Evolutionary conservation across 176 grass and related monocot species (phyloP).

Genomic region (Leersia perrieri): DNA sequence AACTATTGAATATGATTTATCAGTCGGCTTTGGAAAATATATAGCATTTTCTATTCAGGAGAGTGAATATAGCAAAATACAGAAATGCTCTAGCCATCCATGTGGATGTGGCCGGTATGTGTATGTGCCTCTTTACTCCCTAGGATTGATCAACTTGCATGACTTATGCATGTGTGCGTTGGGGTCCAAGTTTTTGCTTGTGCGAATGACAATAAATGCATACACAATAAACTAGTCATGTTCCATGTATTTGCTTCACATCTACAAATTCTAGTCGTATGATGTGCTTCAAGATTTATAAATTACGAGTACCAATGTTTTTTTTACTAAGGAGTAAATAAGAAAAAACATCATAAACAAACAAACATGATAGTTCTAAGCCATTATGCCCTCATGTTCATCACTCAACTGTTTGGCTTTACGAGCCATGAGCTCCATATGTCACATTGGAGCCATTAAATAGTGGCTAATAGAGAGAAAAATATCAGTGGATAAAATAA

Average conservation of each 20-base stretch:
- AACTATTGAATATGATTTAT: too few relatives aligned
- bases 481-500: neutral
- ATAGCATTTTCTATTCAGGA: too few relatives aligned
- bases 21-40: too few relatives aligned
- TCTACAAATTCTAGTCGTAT: neutral
- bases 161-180: neutral
- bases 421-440: neutral
- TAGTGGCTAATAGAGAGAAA: too few relatives aligned
- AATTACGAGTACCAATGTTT: neutral
- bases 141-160: neutral
- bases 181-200: neutral
- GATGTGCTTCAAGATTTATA: neutral
- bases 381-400: neutral
- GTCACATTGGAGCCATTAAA: neutral
- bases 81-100: too few relatives aligned
- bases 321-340: neutral
- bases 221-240: neutral
- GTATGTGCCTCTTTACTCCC: too few relatives aligned
- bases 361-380: neutral
- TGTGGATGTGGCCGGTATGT: too few relatives aligned
- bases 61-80: too few relatives aligned
- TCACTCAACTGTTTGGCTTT: neutral
- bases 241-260: neutral
- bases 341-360: neutral
- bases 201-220: neutral